phyloP scores from a whole-genome alignment of 139 green algal species.

The Dunaliella primolecta region DNA sequence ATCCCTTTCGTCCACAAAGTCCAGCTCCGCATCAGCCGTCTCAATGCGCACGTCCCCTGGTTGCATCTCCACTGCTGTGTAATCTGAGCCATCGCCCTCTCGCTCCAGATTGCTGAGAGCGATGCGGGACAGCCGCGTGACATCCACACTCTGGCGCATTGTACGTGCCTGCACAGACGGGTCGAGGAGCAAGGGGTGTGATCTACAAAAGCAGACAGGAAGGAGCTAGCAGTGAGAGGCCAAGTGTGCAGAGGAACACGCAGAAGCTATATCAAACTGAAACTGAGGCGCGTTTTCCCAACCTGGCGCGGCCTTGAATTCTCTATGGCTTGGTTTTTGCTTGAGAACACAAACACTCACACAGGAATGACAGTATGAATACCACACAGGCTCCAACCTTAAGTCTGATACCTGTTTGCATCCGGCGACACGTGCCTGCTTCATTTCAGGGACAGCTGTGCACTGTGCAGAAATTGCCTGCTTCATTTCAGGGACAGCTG shows the following conservation, averaged over 20 bases:
- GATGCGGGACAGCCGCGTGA: constrained; percentile 69
- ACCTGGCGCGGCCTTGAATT: too few relatives aligned
- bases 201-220: neutral
- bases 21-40: constrained; percentile 77
- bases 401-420: too few relatives aligned
- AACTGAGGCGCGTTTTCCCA: too few relatives aligned
- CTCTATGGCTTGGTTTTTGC: too few relatives aligned
- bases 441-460: too few relatives aligned
- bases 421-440: too few relatives aligned
- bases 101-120: constrained; percentile 76
- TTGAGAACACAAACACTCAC: too few relatives aligned
- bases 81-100: constrained; percentile 51
- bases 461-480: too few relatives aligned
- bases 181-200: neutral
- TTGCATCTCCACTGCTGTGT: constrained; percentile 43
- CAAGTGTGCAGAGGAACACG: neutral
- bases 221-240: neutral
- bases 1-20: constrained; percentile 70
- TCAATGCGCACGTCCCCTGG: constrained; percentile 71
- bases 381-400: too few relatives aligned
- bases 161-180: neutral
- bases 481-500: too few relatives aligned
- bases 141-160: constrained; percentile 60
- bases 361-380: too few relatives aligned
- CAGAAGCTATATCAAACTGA: neutral